Conservation (phyloP, 2,329 filamentous ascomycete genomes). For the Magnaporthiopsis rhizophila region DNA sequence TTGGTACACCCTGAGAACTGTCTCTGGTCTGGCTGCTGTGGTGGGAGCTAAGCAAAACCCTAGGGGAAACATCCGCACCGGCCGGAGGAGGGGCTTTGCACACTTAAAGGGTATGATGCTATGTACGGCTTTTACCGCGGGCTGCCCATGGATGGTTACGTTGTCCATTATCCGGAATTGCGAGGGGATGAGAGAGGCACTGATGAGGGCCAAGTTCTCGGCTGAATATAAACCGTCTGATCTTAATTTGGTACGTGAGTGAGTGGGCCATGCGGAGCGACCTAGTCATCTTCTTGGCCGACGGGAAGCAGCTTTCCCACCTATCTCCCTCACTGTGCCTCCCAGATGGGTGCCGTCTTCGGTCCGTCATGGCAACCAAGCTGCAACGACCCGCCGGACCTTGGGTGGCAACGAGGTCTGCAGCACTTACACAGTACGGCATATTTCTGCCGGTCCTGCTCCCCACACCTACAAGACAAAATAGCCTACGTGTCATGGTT, state of each 20-base stretch:
- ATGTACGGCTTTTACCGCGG: not conserved
- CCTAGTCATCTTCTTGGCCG: not conserved
- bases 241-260: not conserved
- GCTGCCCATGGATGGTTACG: not conserved
- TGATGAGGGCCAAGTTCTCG: not conserved
- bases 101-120: not conserved
- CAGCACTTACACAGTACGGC: no score
- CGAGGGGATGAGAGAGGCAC: no score
- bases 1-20: no score
- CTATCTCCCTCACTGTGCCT: not conserved
- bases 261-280: not conserved
- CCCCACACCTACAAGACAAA: not conserved
- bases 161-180: not conserved
- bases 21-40: no score
- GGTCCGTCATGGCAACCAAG: no score
- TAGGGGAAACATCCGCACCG: no score
- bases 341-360: not conserved
- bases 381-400: no score
- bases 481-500: no score
- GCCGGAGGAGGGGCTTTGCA: no score
- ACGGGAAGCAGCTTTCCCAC: not conserved
- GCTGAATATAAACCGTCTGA: not conserved
- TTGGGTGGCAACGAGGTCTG: no score
- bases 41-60: no score
- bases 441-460: not conserved